phyloP scores from a whole-genome alignment of 1,284 basidiomycete genomes.

The Ceratobasidium sp. region DNA sequence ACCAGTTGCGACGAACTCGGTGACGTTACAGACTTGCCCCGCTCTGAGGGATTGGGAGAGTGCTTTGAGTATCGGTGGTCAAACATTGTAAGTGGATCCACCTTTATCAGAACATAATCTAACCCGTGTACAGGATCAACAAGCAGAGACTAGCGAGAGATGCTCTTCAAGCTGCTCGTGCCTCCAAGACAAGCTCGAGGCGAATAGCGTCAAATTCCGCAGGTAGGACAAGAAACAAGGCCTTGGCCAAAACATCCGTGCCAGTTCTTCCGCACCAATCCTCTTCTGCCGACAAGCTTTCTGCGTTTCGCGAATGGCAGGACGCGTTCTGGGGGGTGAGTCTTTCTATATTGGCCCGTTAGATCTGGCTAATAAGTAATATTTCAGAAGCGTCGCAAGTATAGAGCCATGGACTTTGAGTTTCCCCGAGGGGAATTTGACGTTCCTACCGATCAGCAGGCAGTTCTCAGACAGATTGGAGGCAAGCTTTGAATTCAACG shows the following conservation, averaged over 20 bases:
- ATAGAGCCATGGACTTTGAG: constrained; percentile 9
- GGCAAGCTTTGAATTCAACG: constrained; percentile 28
- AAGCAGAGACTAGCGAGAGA: background rate
- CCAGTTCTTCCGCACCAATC: background rate
- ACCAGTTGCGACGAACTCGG: constrained; percentile 20
- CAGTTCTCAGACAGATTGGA: constrained; percentile 22
- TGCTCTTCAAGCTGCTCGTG: background rate
- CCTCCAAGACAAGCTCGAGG: constrained; percentile 10
- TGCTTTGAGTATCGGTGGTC: constrained; percentile 13
- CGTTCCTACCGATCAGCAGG: constrained; percentile 25
- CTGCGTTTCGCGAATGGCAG: constrained; percentile 27
- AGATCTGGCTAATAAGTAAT: background rate
- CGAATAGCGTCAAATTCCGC: constrained; percentile 29
- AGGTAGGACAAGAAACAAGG: constrained; percentile 8
- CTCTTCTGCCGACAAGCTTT: constrained; percentile 25
- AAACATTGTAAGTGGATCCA: constrained; percentile 26
- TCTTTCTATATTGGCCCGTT: background rate
- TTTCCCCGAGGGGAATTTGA: constrained; percentile 32
- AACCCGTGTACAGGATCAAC: constrained; percentile 18
- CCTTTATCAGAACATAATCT: background rate
- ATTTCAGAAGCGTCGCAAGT: constrained; percentile 33
- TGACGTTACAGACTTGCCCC: constrained; percentile 16
- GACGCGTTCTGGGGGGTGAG: constrained; percentile 34
- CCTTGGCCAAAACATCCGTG: constrained; percentile 28
- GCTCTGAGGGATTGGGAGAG: constrained; percentile 7